These are phyloP conservation scores for Pythium rishiriense DNA, from an alignment of 352 stramenopile genomes.

Conservation along the genomic window DNA sequence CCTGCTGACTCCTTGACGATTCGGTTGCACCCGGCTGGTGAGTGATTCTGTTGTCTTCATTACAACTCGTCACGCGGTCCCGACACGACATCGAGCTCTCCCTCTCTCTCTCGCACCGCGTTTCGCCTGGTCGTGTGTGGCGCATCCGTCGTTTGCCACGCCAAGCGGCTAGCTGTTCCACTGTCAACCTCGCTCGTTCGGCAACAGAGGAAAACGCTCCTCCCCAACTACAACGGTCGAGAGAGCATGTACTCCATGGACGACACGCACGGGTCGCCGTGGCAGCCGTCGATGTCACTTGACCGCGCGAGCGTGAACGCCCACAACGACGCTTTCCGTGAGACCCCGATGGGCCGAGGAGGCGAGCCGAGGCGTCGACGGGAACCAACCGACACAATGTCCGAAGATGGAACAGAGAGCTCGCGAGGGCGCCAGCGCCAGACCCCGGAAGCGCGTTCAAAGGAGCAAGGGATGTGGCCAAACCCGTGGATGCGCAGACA, in stretches of 20 bases:
- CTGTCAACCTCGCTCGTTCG: too few species aligned
- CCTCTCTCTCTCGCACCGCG: too few species aligned
- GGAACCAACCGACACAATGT: not conserved
- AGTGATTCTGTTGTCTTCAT: too few species aligned
- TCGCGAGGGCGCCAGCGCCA: not conserved
- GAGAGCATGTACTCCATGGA: conserved; percentile 10
- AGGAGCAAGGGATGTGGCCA: conserved; percentile 22
- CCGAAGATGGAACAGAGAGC: not conserved
- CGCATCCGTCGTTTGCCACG: too few species aligned
- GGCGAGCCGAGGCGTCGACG: conserved; percentile 2
- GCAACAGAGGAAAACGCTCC: not conserved
- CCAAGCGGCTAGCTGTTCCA: too few species aligned
- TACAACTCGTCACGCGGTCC: not conserved
- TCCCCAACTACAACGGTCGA: not conserved
- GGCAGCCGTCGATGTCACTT: conserved; percentile 13
- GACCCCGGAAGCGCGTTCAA: not conserved
- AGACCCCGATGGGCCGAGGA: not conserved
- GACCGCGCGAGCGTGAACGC: not conserved
- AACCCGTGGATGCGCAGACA: conserved; percentile 23
- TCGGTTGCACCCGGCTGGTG: not conserved
- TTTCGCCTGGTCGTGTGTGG: too few species aligned
- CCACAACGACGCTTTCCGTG: not conserved
- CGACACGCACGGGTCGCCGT: conserved; percentile 5
- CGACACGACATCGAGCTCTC: not conserved
- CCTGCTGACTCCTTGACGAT: conserved; percentile 11